Evolutionary conservation across 768 basidiomycete species (phyloP), one percentile per base, ranked within the genome.

Genomic region (Leccinum rimulosum): DNA sequence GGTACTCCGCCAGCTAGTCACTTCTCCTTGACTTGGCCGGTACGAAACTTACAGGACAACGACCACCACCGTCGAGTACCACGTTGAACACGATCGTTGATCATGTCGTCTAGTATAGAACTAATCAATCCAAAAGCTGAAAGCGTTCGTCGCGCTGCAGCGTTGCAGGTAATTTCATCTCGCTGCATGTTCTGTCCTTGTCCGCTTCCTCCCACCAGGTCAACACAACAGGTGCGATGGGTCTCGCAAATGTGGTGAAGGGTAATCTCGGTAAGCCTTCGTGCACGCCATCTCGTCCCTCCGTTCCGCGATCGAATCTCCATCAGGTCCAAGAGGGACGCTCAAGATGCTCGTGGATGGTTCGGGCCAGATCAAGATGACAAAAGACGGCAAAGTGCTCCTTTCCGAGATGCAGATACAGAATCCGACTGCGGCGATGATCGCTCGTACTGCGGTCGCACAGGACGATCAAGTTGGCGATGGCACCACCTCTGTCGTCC

Each of bases 291-390:
- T 60, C 59, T 60, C 53, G 36, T 57, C 57, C 35, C 54, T 56
- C 52, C 47, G 52, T 56, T 53, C 48, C 51, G 61, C 50, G 73
- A 75, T 74, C 70, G 61, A 62, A 59, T 53, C 52, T 65, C 47
- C 40, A 54, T 53, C 63, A 96, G 95, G 96, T 50, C 97, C 97
- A 19, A 81, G 96, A 75, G 97, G 97, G 59, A 98, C 97, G 0
- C 83, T 98, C 66, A 99, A 99, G 81, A 98, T 99, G 96, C 87
- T 99, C 54, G 97, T 99, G 47, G 97, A 98, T 75, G 97, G 97
- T 57, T 82, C 95, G 14, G 97, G 97, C 10, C 92, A 95, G 77
- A 95, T 99, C 75, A 99, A 98, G 83, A 95, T 99, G 92, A 98
- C 97, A 64, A 99, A 98, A 81, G 97, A 98, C 70, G 97, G 97